Evolutionary conservation across 805 yeast species (phyloP).

Genomic region (Candida gorgasii): DNA sequence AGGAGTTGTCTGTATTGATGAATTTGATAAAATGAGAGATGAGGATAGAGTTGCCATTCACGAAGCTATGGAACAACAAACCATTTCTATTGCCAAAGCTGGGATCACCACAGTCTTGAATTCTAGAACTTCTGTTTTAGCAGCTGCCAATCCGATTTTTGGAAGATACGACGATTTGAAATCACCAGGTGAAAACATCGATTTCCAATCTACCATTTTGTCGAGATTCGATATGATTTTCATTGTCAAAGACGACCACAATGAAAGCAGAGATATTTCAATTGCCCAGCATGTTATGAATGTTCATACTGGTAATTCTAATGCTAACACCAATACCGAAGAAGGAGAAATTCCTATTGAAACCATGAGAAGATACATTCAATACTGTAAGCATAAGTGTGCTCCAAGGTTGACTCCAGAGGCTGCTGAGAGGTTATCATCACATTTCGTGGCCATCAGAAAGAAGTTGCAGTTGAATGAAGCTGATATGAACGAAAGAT

Average conservation of each 20-base stretch:
- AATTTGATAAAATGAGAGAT: slow-evolving; percentile 98
- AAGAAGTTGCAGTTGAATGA: slow-evolving; percentile 81
- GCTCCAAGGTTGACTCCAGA: slow-evolving; percentile 90
- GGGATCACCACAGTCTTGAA: slow-evolving; percentile 96
- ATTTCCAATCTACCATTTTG: slow-evolving; percentile 93
- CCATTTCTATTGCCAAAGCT: slow-evolving; percentile 97
- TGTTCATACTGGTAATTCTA: slow-evolving; percentile 77
- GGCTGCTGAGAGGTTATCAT: slow-evolving; percentile 86
- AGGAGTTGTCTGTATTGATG: slow-evolving; percentile 98
- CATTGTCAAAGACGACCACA: slow-evolving; percentile 93
- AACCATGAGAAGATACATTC: slow-evolving; percentile 88
- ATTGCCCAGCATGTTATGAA: slow-evolving; percentile 95
- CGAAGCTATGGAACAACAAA: slow-evolving; percentile 99
- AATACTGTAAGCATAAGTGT: slow-evolving; percentile 84
- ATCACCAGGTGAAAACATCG: slow-evolving; percentile 97
- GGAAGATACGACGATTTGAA: slow-evolving; percentile 96
- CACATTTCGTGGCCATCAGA: slow-evolving; percentile 90
- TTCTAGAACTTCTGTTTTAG: slow-evolving; percentile 93
- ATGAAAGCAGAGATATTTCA: slow-evolving; percentile 77
- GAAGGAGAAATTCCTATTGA: slow-evolving; percentile 88
- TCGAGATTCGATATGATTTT: slow-evolving; percentile 99
- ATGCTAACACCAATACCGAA: slow-evolving; percentile 44
- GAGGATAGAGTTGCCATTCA: slow-evolving; percentile 98
- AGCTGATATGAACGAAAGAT: slow-evolving; percentile 77
- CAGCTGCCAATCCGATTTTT: slow-evolving; percentile 97